Evolutionary conservation across 1,284 basidiomycete species (phyloP).

Genomic region (Athelia sp.): DNA sequence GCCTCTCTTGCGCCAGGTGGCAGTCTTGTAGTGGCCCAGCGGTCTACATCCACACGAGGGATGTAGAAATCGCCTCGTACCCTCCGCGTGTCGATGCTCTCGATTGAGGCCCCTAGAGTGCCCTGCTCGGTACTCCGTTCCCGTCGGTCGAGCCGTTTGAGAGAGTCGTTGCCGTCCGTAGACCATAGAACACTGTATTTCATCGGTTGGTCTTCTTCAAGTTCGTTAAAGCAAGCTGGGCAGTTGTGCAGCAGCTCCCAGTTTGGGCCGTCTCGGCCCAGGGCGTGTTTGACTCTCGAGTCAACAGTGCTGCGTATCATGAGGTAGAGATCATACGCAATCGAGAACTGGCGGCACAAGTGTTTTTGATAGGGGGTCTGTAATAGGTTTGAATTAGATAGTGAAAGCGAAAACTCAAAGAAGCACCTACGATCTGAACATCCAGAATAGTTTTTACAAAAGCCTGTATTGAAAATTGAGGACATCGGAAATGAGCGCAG

Average conservation of each 20-base stretch:
- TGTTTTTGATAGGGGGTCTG: slow-evolving; percentile 5
- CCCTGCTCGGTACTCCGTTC: no score
- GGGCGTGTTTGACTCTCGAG: slow-evolving; percentile 9
- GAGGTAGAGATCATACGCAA: slow-evolving; percentile 26
- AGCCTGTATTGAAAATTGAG: slow-evolving; percentile 17
- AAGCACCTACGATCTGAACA: slow-evolving; percentile 11
- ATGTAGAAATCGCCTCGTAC: slow-evolving; percentile 12
- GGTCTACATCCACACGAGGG: slow-evolving; percentile 19
- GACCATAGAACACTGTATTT: slow-evolving; percentile 14
- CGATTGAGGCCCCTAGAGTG: no score
- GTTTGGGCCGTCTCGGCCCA: slow-evolving; percentile 16
- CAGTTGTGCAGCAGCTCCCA: slow-evolving; percentile 25
- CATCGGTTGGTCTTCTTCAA: slow-evolving; percentile 20
- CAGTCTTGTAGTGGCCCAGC: slow-evolving; percentile 25
- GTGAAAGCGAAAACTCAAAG: background rate
- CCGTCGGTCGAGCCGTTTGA: slow-evolving; percentile 22
- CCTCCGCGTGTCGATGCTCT: slow-evolving; percentile 5
- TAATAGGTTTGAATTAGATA: background rate
- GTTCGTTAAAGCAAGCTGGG: slow-evolving; percentile 15
- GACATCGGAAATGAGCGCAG: slow-evolving; percentile 17
- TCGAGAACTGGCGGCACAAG: slow-evolving; percentile 17
- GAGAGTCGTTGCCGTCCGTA: slow-evolving; percentile 30
- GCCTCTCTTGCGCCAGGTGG: background rate
- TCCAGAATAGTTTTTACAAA: slow-evolving; percentile 11
- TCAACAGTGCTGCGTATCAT: slow-evolving; percentile 12